Percentiles rank a stretch among this genome's conserved stretches.
Evolutionary conservation across 2,329 filamentous ascomycete species (phyloP).

Genomic region (Torrubiellomyces zombiae): DNA sequence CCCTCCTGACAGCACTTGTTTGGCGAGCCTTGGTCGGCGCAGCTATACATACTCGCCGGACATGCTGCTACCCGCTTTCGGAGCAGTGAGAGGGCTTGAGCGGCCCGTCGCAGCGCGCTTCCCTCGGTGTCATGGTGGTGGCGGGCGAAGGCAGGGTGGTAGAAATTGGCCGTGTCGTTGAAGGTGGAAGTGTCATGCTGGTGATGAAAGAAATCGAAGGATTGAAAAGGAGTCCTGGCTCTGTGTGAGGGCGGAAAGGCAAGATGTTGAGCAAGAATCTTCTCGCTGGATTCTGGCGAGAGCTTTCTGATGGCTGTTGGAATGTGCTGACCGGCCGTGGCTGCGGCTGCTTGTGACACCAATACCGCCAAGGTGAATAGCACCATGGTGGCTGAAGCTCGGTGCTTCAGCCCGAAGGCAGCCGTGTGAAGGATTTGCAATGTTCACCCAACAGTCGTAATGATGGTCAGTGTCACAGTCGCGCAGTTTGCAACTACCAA

Average conservation of each 20-base stretch:
- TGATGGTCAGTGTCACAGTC: too few relatives aligned
- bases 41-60: constrained; percentile 48
- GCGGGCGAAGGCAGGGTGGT: constrained; percentile 33
- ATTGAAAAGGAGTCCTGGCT: too few relatives aligned
- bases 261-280: constrained; percentile 55
- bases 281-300: constrained; percentile 51
- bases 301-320: constrained; percentile 58
- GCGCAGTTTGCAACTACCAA: too few relatives aligned
- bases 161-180: constrained; percentile 12
- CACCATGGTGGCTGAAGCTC: too few relatives aligned
- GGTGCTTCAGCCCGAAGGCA: too few relatives aligned
- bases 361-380: constrained; percentile 30
- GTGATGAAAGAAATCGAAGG: constrained; percentile 7
- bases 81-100: constrained; percentile 28
- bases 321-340: constrained; percentile 17
- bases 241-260: constrained; percentile 28
- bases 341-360: constrained; percentile 19
- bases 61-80: constrained; percentile 49
- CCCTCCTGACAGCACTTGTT: constrained; percentile 57
- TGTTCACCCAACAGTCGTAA: too few relatives aligned
- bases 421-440: too few relatives aligned
- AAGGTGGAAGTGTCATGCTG: constrained; percentile 10
- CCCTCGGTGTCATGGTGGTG: constrained; percentile 20
- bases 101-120: constrained; percentile 24
- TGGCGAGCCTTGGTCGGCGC: constrained; percentile 44